Evolutionary conservation across 805 yeast species (phyloP).

Genomic region (Yamadazyma nakazawae): DNA sequence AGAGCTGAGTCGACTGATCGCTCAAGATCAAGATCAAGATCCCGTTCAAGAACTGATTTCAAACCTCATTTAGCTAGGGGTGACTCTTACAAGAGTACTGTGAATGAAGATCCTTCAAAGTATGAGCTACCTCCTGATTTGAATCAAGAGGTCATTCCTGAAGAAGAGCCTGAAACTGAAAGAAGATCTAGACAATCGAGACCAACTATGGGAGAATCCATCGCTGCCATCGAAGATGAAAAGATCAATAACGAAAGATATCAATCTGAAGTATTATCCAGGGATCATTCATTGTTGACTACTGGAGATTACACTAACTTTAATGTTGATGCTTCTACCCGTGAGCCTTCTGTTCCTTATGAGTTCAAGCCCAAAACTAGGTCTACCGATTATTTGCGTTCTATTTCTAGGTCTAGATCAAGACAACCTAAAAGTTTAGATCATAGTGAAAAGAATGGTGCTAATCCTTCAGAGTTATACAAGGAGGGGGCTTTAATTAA

Average conservation of each 20-base stretch:
- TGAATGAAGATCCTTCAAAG: constrained; percentile 42
- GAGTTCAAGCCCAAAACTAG: constrained; percentile 42
- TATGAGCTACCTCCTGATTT: constrained; percentile 43
- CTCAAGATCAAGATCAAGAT: constrained; percentile 19
- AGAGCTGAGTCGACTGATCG: constrained; percentile 25
- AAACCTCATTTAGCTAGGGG: constrained; percentile 73
- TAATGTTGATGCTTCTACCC: constrained; percentile 35
- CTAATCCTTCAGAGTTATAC: constrained; percentile 38
- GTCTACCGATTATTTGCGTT: constrained; percentile 58
- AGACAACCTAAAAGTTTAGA: constrained; percentile 31
- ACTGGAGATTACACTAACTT: constrained; percentile 46
- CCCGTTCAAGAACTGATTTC: constrained; percentile 16
- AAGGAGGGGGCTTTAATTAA: constrained; percentile 55
- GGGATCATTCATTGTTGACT: constrained; percentile 41
- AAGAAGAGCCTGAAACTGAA: constrained; percentile 30
- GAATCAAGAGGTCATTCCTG: constrained; percentile 11
- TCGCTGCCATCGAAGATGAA: constrained; percentile 42
- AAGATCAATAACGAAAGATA: constrained; percentile 14
- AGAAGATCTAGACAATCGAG: constrained; percentile 38
- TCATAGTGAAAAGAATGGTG: constrained; percentile 27
- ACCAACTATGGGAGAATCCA: constrained; percentile 44
- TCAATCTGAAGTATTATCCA: constrained; percentile 16
- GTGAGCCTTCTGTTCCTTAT: constrained; percentile 51
- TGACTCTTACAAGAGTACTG: constrained; percentile 66
- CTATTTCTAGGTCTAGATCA: constrained; percentile 63